phyloP scores from a whole-genome alignment of 2,329 filamentous ascomycete genomes.

The Penicillium sp. region DNA sequence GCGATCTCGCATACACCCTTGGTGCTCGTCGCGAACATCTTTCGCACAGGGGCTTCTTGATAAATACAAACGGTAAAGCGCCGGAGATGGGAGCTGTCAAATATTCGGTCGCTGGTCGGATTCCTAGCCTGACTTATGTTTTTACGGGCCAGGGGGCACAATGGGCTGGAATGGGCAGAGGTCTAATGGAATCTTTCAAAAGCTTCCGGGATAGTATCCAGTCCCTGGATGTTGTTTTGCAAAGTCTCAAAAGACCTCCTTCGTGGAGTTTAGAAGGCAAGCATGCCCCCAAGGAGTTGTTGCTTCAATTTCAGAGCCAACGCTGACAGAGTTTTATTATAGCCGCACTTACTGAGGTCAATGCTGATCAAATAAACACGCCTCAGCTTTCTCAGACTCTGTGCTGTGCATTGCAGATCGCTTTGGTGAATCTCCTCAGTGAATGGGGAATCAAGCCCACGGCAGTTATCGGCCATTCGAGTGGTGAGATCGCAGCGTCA shows the following conservation, averaged over 20 bases:
- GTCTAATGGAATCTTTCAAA: slow-evolving; percentile 28
- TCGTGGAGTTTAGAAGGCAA: slow-evolving; percentile 17
- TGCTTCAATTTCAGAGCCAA: background rate
- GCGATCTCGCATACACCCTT: slow-evolving; percentile 25
- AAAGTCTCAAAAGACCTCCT: slow-evolving; percentile 6
- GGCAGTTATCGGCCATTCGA: slow-evolving; percentile 39
- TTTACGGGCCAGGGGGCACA: slow-evolving; percentile 47
- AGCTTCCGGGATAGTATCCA: slow-evolving; percentile 26
- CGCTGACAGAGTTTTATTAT: background rate
- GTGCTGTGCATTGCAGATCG: slow-evolving; percentile 41
- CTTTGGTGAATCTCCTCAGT: slow-evolving; percentile 35
- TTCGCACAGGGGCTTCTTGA: slow-evolving; percentile 19
- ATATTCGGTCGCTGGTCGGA: background rate
- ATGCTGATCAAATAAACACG: slow-evolving; percentile 21
- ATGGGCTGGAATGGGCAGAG: slow-evolving; percentile 39
- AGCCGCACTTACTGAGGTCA: slow-evolving; percentile 13
- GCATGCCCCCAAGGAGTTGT: background rate
- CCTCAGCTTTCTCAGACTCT: slow-evolving; percentile 38
- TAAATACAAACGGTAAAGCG: background rate
- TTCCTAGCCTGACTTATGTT: slow-evolving; percentile 27
- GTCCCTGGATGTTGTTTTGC: slow-evolving; percentile 21
- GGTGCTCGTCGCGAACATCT: slow-evolving; percentile 21
- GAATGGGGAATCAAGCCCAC: slow-evolving; percentile 29
- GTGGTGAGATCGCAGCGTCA: slow-evolving; percentile 44
- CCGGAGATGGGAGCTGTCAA: background rate